phyloP scores from a whole-genome alignment of 768 basidiomycete species.

The Porphyrellus cyaneotinctus region DNA sequence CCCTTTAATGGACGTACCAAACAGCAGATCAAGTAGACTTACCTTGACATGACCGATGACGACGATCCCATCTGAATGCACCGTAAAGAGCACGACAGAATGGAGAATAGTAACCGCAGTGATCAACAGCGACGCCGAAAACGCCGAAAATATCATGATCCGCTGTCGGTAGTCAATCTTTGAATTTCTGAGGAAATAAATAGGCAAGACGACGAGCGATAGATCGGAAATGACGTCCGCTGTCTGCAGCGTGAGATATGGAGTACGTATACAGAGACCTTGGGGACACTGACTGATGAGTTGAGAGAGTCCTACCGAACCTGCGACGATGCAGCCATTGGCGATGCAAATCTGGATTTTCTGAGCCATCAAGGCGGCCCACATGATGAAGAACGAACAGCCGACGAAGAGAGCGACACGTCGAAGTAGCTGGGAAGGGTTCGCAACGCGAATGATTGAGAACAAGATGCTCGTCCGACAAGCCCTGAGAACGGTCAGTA shows the following conservation, averaged over 20 bases:
- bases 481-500: slow-evolving; percentile 10
- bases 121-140: slow-evolving; percentile 19
- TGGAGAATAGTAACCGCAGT: slow-evolving; percentile 20
- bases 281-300: slow-evolving; percentile 18
- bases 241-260: neutral
- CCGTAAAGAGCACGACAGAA: slow-evolving; percentile 5
- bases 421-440: slow-evolving; percentile 7
- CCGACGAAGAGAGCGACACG: slow-evolving; percentile 6
- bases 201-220: slow-evolving; percentile 15
- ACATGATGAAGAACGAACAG: slow-evolving; percentile 22
- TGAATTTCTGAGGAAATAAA: slow-evolving; percentile 9
- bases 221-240: slow-evolving; percentile 21
- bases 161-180: slow-evolving; percentile 10
- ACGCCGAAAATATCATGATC: slow-evolving; percentile 17
- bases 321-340: neutral
- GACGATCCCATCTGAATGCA: neutral
- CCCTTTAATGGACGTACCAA: no score
- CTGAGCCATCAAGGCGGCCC: slow-evolving; percentile 18
- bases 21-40: neutral
- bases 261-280: neutral
- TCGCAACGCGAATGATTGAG: slow-evolving; percentile 20
- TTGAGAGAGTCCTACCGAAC: slow-evolving; percentile 12
- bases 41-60: slow-evolving; percentile 25
- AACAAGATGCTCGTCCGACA: slow-evolving; percentile 24
- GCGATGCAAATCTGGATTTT: slow-evolving; percentile 7